phyloP scores from a whole-genome alignment of 371 early-diverging fungal genomes.

The Mucor velutinosus region DNA sequence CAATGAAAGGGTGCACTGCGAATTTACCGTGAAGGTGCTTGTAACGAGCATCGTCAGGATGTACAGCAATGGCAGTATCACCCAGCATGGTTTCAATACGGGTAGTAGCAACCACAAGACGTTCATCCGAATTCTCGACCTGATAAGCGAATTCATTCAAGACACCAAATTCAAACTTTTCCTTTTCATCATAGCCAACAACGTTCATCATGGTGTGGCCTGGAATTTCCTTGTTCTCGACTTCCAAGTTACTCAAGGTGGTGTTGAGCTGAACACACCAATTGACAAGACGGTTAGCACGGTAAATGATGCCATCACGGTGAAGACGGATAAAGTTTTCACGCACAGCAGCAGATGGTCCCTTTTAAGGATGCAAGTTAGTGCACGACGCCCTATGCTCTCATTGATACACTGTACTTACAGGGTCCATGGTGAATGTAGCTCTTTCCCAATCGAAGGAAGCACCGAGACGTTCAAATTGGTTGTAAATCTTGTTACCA shows the following conservation, averaged over 20 bases:
- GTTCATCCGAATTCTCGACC: conserved; percentile 84
- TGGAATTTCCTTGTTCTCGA: conserved; percentile 88
- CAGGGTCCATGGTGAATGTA: conserved; percentile 96
- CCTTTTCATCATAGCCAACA: conserved; percentile 89
- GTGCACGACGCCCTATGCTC: no score
- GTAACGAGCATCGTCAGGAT: conserved; percentile 85
- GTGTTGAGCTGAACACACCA: conserved; percentile 99
- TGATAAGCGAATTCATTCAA: conserved; percentile 90
- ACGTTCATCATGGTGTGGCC: conserved; percentile 86
- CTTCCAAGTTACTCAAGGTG: conserved; percentile 98
- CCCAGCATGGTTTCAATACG: conserved; percentile 99
- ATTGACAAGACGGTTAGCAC: conserved; percentile 97
- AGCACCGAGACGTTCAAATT: conserved; percentile 93
- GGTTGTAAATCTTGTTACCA: conserved; percentile 86
- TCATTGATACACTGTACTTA: conserved; percentile 21
- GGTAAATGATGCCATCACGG: conserved; percentile 97
- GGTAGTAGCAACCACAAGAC: conserved; percentile 97
- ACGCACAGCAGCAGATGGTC: conserved; percentile 72
- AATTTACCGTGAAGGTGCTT: conserved; percentile 91
- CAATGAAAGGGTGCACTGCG: conserved; percentile 96
- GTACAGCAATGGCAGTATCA: conserved; percentile 97
- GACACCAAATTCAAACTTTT: conserved; percentile 99
- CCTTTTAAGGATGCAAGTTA: not conserved
- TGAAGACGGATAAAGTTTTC: conserved; percentile 97
- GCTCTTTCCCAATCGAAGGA: conserved; percentile 95